Evolutionary conservation across 768 basidiomycete genomes (phyloP), one percentile per base, ranked within the genome.

Genomic region (Pleurotus platypus): DNA sequence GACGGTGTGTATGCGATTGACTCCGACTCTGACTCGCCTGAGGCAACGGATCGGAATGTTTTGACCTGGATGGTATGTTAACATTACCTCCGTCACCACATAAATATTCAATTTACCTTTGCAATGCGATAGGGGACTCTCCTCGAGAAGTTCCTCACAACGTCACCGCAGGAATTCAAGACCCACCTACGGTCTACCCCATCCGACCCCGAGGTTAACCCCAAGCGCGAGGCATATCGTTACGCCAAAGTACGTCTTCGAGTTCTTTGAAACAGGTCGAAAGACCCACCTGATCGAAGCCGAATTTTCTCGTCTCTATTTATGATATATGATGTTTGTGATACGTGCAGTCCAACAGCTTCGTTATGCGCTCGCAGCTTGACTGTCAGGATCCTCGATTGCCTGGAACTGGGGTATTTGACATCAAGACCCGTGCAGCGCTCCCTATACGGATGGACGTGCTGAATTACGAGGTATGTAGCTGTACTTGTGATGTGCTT

Each of bases 311-410:
- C 45, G 1, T 38, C 8, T 49, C 7, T 40, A 27, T 43, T 13
- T 11, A 20, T 58, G 27, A 8, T 42, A 42, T 26, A 26, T 26
- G 24, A 5, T 26, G 5, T 26, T 26, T 26, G 24, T 26, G 24
- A 26, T 26, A 26, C 30, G 1, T 35, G 4, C 46, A 86, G 84
- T 81, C 81, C 4, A 70, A 77, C 9, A 76, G 75, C 8, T 86
- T 97, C 60, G 75, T 98, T 22, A 94, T 98, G 89, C 90, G 96
- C 12, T 96, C 95, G 0, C 96, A 99, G 68, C 80, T 99, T 5
- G 96, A 99, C 66, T 93, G 94, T 62, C 73, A 84, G 1, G 91
- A 98, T 64, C 62, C 71, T 11, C 80, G 90, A 43, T 73, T 98
- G 27, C 95, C 95, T 3, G 94, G 94, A 1, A 87, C 86, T 0